Evolutionary conservation across 495 filamentous ascomycete genomes (phyloP).

Genomic region (Cercophora sp.): DNA sequence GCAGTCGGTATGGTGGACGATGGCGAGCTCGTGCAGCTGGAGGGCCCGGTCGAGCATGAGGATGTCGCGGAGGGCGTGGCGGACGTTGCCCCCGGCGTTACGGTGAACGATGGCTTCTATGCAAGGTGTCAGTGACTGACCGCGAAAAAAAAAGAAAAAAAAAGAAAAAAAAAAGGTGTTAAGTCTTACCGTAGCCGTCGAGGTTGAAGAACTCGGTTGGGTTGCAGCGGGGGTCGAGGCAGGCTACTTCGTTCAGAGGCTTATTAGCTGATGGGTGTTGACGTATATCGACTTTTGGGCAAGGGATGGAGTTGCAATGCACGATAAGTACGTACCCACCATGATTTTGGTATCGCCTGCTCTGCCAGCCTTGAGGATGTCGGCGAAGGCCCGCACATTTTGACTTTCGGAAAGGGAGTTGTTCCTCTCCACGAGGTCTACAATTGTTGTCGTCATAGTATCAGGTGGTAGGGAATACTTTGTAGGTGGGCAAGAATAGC

Average conservation of each 20-base stretch:
- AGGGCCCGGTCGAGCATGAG: conserved; percentile 17
- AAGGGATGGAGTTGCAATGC: no score
- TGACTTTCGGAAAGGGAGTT: conserved; percentile 1
- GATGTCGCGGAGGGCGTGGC: conserved; percentile 19
- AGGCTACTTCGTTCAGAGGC: conserved; percentile 18
- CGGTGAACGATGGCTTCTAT: conserved; percentile 19
- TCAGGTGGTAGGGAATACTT: no score
- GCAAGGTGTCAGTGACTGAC: neutral
- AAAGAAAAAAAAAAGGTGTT: neutral
- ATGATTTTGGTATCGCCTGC: neutral
- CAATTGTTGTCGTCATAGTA: conserved; percentile 7
- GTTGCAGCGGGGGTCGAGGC: conserved; percentile 21
- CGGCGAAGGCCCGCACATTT: neutral
- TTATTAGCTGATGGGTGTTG: no score
- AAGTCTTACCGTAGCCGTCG: conserved; percentile 8
- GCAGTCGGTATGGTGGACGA: conserved; percentile 24
- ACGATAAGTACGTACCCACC: neutral
- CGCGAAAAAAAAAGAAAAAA: neutral
- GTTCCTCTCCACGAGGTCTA: conserved; percentile 6
- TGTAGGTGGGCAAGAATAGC: no score
- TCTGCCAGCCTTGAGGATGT: neutral
- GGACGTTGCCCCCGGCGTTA: conserved; percentile 21
- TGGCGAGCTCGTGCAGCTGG: conserved; percentile 14
- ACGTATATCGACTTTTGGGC: neutral
- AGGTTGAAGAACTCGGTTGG: conserved; percentile 21